Conservation (phyloP, 441 rosid species). For the Eruca vesicaria region DNA sequence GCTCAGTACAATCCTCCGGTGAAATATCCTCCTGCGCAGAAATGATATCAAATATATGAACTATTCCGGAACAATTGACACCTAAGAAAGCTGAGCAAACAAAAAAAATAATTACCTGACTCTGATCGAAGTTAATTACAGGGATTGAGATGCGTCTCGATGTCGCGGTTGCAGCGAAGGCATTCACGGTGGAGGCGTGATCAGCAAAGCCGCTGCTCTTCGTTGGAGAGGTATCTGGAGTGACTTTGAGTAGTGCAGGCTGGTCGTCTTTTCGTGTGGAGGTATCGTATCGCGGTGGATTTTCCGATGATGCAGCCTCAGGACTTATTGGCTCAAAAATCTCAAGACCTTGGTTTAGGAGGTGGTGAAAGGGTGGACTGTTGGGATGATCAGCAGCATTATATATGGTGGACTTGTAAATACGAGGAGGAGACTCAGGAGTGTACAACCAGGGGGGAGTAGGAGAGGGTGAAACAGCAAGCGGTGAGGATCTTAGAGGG, state of each 20-base stretch:
- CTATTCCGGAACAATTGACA: too few species aligned
- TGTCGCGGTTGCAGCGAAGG: neutral
- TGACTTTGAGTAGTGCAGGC: too few species aligned
- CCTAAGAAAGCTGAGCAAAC: too few species aligned
- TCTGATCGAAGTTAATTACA: neutral
- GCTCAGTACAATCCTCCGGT: too few species aligned
- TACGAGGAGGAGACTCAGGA: neutral
- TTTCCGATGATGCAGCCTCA: neutral
- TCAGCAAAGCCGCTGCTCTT: neutral
- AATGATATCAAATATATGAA: too few species aligned
- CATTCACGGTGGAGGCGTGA: neutral
- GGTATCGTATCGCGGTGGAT: neutral
- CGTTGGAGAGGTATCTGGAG: neutral
- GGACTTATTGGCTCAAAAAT: neutral
- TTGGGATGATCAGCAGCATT: neutral
- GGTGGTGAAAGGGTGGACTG: neutral
- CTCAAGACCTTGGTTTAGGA: neutral
- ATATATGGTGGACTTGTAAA: neutral
- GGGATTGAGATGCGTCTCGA: neutral
- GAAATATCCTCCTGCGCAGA: too few species aligned
- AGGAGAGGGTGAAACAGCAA: neutral
- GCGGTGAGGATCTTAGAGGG: neutral
- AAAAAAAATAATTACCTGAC: neutral
- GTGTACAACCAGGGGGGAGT: neutral
- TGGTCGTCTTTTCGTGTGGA: too few species aligned